Evolutionary conservation across 768 basidiomycete genomes (phyloP), one percentile per base, ranked within the genome.

Genomic region (Lactarius quietus): DNA sequence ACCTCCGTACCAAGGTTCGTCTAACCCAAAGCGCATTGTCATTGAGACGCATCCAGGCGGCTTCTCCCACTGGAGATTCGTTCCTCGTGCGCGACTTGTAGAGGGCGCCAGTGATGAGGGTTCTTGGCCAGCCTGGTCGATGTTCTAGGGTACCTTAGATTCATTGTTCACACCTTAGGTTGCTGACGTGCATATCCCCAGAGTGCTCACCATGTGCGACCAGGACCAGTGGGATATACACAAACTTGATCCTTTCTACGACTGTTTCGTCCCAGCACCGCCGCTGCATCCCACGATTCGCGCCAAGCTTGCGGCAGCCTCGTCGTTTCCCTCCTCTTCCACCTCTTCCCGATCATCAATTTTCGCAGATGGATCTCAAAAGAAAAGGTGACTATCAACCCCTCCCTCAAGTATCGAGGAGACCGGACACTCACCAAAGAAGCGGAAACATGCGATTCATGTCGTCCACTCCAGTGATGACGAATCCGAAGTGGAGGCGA

Each of bases 151-250:
- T 92, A 70, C 77, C 85, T 73, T 59, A 26, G 33, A 33, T 36
- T 56, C 59, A 60, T 39, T 43, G 54, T 57, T 43, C 53, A 31
- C 52, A n/a, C 39, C 55, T n/a, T 28, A 43, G 36, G 18, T 10
- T 17, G 45, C 36, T 43, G 51, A 63, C 41, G 31, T 39, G 23
- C 51, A 26, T 56, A 7, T 39, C 63, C 62, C 65, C 43, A 87
- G 87, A 12, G 76, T 83, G 74, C 72, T 74, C 1, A 74, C 83
- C 59, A 73, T 82, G 64, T 83, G 82, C 72, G 82, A 83, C 23
- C 88, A 88, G 72, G 89, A 92, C 39, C 90, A 92, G 73, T 93
- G 91, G 91, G 91, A 93, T 66, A 86, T 92, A 33, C 87, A 92
- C 76, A 92, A 92, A 72, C 80, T 93, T 9, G 91, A 93, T 71